Base-by-base conservation (phyloP, 495 filamentous ascomycete species). In the Ramalina intermedia region DNA sequence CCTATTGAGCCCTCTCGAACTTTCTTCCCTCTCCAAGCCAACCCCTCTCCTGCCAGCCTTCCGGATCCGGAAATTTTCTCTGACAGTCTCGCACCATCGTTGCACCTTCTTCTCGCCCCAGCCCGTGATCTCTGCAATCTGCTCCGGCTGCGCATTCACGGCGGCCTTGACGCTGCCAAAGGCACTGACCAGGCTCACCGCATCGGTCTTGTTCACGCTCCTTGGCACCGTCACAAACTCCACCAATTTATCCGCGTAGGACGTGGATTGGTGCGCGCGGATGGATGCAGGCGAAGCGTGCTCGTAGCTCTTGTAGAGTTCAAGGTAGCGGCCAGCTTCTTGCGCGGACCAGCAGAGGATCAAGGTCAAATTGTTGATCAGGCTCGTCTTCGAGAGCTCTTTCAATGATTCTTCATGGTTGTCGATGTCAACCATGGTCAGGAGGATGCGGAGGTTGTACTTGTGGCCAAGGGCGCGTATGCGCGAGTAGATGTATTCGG, bases 71-170 rank as follows among this genome's bases (percentile, higher is more conserved):
- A 96, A 96, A 6, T 83, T 84, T 65, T 93, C 87, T 45, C 85
- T 70, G 6, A 96, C 86, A 4, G 80, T 80, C 45, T 65, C 72
- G 58, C 76, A 83, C 87, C 90, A 96, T 47, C 74, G 73, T 58
- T 80, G 78, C 6, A 95, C 86, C 63, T 96, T 99, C 68, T 83
- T 90, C 68, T 94, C 85, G 16, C 91, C 91, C 89, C 89, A 96
- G 9, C 91, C 91, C 6, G 81, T 74, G 24, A 99, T 77, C 38
- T 84, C 62, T 24, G 77, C 73, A 40, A 96, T 69, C 63, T 93
- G 83, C 56, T 99, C 93, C 1, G 84, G 80, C 12, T 78, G 71
- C 13, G 86, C 89, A 67, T 96, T 96, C 33, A 96, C 68, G 0
- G 90, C 91, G 21, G 82, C 81, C 56, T 81, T 76, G 27, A 96